Percentiles rank a stretch among this genome's conserved stretches.
Conservation (phyloP, 768 basidiomycete genomes). For the Suillus lakei region DNA sequence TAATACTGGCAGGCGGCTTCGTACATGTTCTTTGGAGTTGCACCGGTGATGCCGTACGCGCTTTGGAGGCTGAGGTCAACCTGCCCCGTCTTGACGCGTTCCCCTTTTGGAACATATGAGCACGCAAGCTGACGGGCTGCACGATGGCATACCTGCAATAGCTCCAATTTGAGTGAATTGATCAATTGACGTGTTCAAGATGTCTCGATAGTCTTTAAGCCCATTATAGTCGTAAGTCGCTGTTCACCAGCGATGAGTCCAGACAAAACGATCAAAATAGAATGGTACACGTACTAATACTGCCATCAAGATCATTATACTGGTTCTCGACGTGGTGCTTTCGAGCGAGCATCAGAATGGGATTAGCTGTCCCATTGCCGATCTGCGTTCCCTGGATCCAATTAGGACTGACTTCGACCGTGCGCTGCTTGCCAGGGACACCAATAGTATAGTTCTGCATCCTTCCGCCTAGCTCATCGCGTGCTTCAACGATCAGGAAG, state of each 20-base stretch:
- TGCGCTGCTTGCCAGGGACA: constrained; percentile 37
- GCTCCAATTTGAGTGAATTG: constrained; percentile 47
- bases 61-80: constrained; percentile 60
- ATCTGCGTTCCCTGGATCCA: constrained; percentile 63
- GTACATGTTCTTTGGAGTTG: constrained; percentile 48
- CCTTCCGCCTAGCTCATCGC: constrained; percentile 63
- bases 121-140: neutral
- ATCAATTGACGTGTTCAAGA: constrained; percentile 46
- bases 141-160: constrained; percentile 43
- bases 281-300: constrained; percentile 44
- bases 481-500: constrained; percentile 65
- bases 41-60: constrained; percentile 57
- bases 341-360: constrained; percentile 59
- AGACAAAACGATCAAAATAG: neutral
- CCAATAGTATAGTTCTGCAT: constrained; percentile 55
- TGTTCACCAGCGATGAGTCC: constrained; percentile 24
- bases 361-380: constrained; percentile 57
- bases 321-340: constrained; percentile 56
- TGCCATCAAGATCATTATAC: constrained; percentile 49
- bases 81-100: constrained; percentile 46
- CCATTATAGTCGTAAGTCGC: constrained; percentile 62
- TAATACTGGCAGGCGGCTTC: constrained; percentile 63
- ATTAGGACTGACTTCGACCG: constrained; percentile 63
- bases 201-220: constrained; percentile 48
- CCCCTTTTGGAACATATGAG: constrained; percentile 35